Percentiles rank a stretch among this genome's conserved stretches.
phyloP scores from a whole-genome alignment of 1,284 basidiomycete species.

The Trametes hirsuta region DNA sequence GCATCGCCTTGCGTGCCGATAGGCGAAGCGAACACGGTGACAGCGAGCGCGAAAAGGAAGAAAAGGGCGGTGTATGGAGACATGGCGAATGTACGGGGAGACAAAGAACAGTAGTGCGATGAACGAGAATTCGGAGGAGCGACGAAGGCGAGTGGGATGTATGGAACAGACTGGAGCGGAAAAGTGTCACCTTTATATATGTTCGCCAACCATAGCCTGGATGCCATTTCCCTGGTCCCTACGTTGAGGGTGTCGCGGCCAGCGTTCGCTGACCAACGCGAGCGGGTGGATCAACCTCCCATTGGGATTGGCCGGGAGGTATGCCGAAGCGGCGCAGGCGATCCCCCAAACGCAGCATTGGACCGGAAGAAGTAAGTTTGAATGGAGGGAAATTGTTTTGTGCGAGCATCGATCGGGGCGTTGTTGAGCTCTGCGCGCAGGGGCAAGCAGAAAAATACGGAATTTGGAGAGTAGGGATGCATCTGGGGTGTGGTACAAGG shows the following conservation, averaged over 20 bases:
- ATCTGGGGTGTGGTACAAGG: not conserved
- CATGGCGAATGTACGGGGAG: constrained; percentile 3
- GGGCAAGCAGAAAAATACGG: not conserved
- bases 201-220: not conserved
- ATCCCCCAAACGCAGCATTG: not conserved
- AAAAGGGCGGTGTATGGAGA: constrained; percentile 12
- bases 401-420: constrained; percentile 5
- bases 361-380: constrained; percentile 5
- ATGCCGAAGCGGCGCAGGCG: not conserved
- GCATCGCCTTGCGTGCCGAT: not conserved
- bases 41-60: constrained; percentile 16
- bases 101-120: not conserved
- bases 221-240: not conserved
- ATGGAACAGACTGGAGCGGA: not conserved
- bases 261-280: not conserved
- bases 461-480: not conserved
- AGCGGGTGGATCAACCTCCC: not conserved
- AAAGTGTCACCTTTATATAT: not conserved
- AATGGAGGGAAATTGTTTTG: not conserved
- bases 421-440: not conserved
- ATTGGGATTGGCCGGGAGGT: not conserved
- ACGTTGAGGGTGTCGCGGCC: not conserved
- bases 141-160: not conserved
- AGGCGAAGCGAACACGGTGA: constrained; percentile 15
- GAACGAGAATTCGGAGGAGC: not conserved